Percentiles rank a stretch among this genome's conserved stretches.
These are phyloP conservation scores for Coemansia sp. DNA, from an alignment of 192 early-diverging fungal genomes.

Conservation along the genomic window DNA sequence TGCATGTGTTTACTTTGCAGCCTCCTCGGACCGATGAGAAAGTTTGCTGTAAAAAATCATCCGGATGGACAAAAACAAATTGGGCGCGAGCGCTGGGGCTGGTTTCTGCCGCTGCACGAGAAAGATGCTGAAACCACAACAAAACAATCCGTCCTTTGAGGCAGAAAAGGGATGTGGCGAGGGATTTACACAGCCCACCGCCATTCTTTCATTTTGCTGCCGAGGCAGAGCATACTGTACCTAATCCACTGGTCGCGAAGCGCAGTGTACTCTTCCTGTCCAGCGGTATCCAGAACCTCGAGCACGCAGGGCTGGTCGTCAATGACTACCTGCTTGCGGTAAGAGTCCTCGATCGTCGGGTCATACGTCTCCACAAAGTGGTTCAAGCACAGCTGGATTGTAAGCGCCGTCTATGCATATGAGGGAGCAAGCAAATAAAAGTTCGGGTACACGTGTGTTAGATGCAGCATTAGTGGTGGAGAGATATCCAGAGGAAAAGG, in stretches of 20 bases:
- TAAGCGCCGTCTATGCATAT: conserved; percentile 60
- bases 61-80: conserved; percentile 3
- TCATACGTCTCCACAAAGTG: conserved; percentile 87
- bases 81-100: background rate
- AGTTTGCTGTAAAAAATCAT: conserved; percentile 5
- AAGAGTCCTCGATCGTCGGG: conserved; percentile 98
- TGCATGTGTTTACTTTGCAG: conserved; percentile 8
- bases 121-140: conserved; percentile 10
- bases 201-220: conserved; percentile 5
- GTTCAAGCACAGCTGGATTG: conserved; percentile 64
- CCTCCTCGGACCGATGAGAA: background rate
- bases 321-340: conserved; percentile 95
- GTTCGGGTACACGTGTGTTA: background rate
- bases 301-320: conserved; percentile 96
- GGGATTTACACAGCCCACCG: conserved; percentile 12
- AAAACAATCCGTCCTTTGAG: conserved; percentile 6
- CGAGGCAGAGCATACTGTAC: conserved; percentile 33
- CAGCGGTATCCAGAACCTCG: conserved; percentile 97
- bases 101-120: conserved; percentile 5
- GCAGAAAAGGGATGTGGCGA: conserved; percentile 4
- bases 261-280: conserved; percentile 80
- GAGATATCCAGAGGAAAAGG: background rate
- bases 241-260: conserved; percentile 80
- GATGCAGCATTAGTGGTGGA: background rate
- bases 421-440: background rate